A percentile compares a stretch with the other conserved stretches of the same genome.
Conservation (phyloP, 192 early-diverging fungal species). For the Coemansia sp. region DNA sequence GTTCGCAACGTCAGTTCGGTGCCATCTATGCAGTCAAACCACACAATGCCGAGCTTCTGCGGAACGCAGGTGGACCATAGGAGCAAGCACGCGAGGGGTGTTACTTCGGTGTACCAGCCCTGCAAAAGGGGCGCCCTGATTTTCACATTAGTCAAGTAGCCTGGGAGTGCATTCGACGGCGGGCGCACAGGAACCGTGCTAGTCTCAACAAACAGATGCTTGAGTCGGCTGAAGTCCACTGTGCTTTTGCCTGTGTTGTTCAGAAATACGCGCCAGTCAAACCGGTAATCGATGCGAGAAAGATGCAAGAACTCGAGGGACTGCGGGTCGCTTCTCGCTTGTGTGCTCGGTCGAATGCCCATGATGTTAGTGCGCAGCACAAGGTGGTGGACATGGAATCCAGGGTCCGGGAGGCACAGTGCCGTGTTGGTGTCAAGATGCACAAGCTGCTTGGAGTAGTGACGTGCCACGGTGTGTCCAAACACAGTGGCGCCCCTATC, state of each 20-base stretch:
- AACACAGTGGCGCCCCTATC: not conserved
- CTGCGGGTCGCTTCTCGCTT: not conserved
- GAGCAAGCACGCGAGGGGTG: not conserved
- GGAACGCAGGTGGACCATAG: not conserved
- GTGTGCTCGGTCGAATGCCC: not conserved
- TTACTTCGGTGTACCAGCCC: not conserved
- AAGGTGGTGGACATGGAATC: not conserved
- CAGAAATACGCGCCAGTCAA: constrained; percentile 8
- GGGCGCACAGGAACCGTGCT: not conserved
- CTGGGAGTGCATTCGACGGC: not conserved
- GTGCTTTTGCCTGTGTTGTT: not conserved
- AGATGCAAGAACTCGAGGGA: not conserved
- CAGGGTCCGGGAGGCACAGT: not conserved
- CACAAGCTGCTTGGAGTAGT: not conserved
- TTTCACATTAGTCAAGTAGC: not conserved
- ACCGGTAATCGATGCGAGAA: not conserved
- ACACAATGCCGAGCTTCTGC: not conserved
- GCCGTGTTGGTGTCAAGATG: not conserved
- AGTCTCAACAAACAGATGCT: not conserved
- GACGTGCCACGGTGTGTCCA: not conserved
- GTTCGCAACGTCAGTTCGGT: not conserved
- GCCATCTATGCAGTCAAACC: constrained; percentile 1
- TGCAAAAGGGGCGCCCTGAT: not conserved
- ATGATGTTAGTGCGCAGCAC: not conserved
- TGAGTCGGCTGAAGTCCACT: not conserved